phyloP scores from a whole-genome alignment of 1,139 yeast species.

The Blastobotrys elegans region DNA sequence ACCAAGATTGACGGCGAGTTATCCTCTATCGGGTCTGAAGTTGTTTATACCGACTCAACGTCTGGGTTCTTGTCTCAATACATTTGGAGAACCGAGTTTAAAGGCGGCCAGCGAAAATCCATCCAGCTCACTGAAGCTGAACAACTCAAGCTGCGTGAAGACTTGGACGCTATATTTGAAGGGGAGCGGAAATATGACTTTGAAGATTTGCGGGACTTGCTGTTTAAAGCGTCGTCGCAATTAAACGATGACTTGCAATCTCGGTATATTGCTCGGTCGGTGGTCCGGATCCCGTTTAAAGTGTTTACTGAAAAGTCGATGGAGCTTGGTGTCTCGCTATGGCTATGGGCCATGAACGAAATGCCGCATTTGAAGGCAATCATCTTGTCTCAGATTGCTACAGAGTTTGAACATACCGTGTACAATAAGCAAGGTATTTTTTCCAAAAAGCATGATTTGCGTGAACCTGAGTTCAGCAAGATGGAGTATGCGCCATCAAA shows the following conservation, averaged over 20 bases:
- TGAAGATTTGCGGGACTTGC: slow-evolving; percentile 27
- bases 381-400: slow-evolving; percentile 64
- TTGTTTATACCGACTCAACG: slow-evolving; percentile 48
- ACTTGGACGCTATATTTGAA: slow-evolving; percentile 16
- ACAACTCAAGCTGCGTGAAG: slow-evolving; percentile 14
- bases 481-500: slow-evolving; percentile 94
- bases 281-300: slow-evolving; percentile 66
- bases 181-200: slow-evolving; percentile 12
- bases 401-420: slow-evolving; percentile 65
- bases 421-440: slow-evolving; percentile 60
- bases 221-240: slow-evolving; percentile 29
- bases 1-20: slow-evolving; percentile 49
- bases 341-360: slow-evolving; percentile 79
- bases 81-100: slow-evolving; percentile 51
- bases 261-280: slow-evolving; percentile 23
- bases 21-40: slow-evolving; percentile 24
- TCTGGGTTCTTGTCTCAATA: slow-evolving; percentile 76
- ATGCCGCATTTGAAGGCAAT: slow-evolving; percentile 52
- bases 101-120: slow-evolving; percentile 25
- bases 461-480: slow-evolving; percentile 55
- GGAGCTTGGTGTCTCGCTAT: slow-evolving; percentile 64
- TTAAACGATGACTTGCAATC: slow-evolving; percentile 23
- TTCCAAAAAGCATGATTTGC: slow-evolving; percentile 53
- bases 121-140: slow-evolving; percentile 29
- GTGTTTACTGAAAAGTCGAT: slow-evolving; percentile 58